Conservation (phyloP, 163 green algal genomes). For the Chloromonas sp. region DNA sequence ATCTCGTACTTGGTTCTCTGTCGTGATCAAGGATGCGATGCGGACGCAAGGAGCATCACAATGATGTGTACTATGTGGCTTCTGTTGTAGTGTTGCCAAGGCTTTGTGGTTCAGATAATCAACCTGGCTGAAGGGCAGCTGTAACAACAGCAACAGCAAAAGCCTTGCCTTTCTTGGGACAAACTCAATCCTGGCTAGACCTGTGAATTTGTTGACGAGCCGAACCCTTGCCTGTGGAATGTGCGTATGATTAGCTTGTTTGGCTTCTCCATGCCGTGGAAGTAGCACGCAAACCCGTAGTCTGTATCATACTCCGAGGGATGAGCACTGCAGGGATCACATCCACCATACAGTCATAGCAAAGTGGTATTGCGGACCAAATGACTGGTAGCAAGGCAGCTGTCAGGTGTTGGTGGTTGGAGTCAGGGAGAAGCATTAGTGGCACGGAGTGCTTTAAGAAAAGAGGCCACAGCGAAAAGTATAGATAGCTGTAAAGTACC, state of each 20-base stretch:
- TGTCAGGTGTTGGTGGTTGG: too few relatives aligned
- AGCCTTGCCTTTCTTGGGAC: too few relatives aligned
- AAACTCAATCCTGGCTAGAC: too few relatives aligned
- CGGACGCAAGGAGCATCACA: too few relatives aligned
- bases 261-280: conserved; percentile 20
- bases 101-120: too few relatives aligned
- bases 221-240: conserved; percentile 10
- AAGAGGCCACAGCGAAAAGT: not conserved
- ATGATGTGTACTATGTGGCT: too few relatives aligned
- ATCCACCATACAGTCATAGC: not conserved
- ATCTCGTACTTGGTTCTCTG: not conserved
- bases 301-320: conserved; percentile 14
- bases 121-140: too few relatives aligned
- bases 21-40: too few relatives aligned
- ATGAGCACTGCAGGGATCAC: conserved; percentile 6
- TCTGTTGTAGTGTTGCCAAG: too few relatives aligned
- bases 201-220: too few relatives aligned
- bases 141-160: too few relatives aligned
- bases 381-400: too few relatives aligned
- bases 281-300: conserved; percentile 19
- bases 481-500: not conserved
- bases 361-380: not conserved
- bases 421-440: not conserved
- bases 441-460: not conserved
- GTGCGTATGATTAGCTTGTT: conserved; percentile 26